Evolutionary conservation across 2,329 filamentous ascomycete species (phyloP), one percentile per base, ranked within the genome.

Genomic region (Tolypocladium nubicola): DNA sequence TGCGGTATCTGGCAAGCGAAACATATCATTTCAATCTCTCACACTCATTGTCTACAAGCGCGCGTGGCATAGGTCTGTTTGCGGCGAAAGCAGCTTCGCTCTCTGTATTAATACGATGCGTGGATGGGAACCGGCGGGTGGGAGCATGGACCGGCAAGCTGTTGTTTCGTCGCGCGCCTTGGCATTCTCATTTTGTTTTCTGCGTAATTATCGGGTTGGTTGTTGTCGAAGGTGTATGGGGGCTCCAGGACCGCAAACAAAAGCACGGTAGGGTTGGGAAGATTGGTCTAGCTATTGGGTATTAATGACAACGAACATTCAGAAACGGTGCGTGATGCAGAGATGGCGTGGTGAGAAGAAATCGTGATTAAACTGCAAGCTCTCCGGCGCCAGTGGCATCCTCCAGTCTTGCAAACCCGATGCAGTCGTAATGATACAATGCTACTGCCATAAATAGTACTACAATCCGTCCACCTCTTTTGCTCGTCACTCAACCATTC

Each of bases 71-170:
- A 57, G 57, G 54, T 56, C 60, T 58, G 54, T 58, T 56, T 57
- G 47, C 50, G 56, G 30, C 47, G 30, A 52, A 61, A 58, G 59
- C 55, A 56, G 54, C 55, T 62, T 63, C 58, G 59, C 60, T 60
- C 59, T 65, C 59, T 71, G 68, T 69, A 68, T 68, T 66, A 67
- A 67, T 70, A 70, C 55, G 59, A 58, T 60, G 58, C 40, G 56
- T 59, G 59, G 57, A 61, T 58, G 45, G 55, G 58, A 68, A 68
- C 67, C 67, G 65, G 61, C 26, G 52, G 49, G 50, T 55, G 40
- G 19, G 52, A 49, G 58, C 56, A 37, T 55, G 43, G 52, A 54
- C 38, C 38, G 35, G 52, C 38, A 37, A 52, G 47, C 47, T 37
- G 47, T 52, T 21, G 30, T 21, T 52, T 37, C 30, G 30, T 35